phyloP scores from a whole-genome alignment of 805 yeast species.

The Wickerhamiella dianesei region DNA sequence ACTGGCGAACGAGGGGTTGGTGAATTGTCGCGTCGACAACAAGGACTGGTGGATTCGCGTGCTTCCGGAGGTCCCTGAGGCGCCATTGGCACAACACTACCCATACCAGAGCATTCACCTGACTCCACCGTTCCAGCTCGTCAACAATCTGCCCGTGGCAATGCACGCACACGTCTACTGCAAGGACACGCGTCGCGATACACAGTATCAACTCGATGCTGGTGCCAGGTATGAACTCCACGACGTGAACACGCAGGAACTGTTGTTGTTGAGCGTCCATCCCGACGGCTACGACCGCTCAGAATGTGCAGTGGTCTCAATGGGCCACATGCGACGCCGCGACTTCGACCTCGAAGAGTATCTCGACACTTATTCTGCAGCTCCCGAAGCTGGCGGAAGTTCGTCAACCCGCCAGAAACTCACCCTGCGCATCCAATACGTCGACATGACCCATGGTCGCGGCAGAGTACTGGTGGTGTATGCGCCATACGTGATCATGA shows the following conservation, averaged over 20 bases:
- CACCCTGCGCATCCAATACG: slow-evolving; percentile 51
- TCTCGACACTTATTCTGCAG: slow-evolving; percentile 24
- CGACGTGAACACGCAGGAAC: slow-evolving; percentile 58
- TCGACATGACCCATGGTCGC: slow-evolving; percentile 19
- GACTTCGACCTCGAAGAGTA: slow-evolving; percentile 42
- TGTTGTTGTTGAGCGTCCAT: slow-evolving; percentile 55
- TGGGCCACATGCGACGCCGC: slow-evolving; percentile 27
- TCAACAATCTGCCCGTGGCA: slow-evolving; percentile 75
- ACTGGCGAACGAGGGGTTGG: slow-evolving; percentile 37
- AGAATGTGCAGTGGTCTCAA: slow-evolving; percentile 54
- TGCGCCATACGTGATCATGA: slow-evolving; percentile 73
- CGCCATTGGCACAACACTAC: slow-evolving; percentile 58
- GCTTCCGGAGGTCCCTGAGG: slow-evolving; percentile 30
- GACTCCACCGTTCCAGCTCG: slow-evolving; percentile 76
- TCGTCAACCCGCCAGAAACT: slow-evolving; percentile 52
- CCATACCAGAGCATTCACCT: slow-evolving; percentile 72
- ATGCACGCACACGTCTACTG: slow-evolving; percentile 63
- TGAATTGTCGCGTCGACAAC: slow-evolving; percentile 38
- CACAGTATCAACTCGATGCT: slow-evolving; percentile 46
- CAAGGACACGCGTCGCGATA: slow-evolving; percentile 52
- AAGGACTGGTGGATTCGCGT: slow-evolving; percentile 10
- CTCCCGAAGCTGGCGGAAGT: slow-evolving; percentile 27
- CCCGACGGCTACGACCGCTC: slow-evolving; percentile 47
- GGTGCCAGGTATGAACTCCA: slow-evolving; percentile 67
- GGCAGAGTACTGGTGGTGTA: slow-evolving; percentile 34